Base-by-base conservation (phyloP, 1,284 basidiomycete genomes). In the Mycosarcoma mackinlayi region DNA sequence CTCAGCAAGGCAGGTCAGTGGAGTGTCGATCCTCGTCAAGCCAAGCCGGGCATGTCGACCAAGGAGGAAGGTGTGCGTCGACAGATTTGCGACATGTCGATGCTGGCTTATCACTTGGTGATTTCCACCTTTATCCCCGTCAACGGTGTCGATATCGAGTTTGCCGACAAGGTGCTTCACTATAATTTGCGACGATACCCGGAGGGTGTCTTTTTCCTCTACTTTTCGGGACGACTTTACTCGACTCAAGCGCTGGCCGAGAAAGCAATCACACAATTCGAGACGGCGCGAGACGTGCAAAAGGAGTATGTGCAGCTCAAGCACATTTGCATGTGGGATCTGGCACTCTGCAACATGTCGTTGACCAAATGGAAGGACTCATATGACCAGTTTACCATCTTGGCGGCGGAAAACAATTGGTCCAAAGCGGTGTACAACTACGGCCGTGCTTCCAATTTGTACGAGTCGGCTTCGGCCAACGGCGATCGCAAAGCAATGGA, bases 281-380 rank as follows among this genome's bases (percentile, higher is more conserved):
- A 66, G 19, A 58, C 64, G 19, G 80, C 80, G 3, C 68, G 79
- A 28, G 79, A 81, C 55, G 52, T 79, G 1, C 80, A 82, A 51
- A 66, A 73, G 39, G 79, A 82, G 44, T 82, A 81, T 64, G 63
- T 80, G 19, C 79, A 82, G 58, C 75, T 82, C 48, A 75, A 79
- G 57, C 79, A 82, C 58, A 80, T 82, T 28, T 81, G 79, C 63
- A 59, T 73, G 19, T 82, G 80, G 80, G 80, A 82, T 58, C 74
- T 80, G 38, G 45, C 73, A 19, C 76, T 82, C 11, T 82, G 80
- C 68, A 56, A 67, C 62, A 78, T 82, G 73, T 76, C 76, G 28
- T 64, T 82, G 5, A 53, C 56, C 34, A 46, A 76, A 31, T 82
- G 78, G 78, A 42, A 61, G 28, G 61, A 71, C 18, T 76, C 79